Base-by-base conservation (phyloP, 495 filamentous ascomycete genomes). In the Xylaria curta region DNA sequence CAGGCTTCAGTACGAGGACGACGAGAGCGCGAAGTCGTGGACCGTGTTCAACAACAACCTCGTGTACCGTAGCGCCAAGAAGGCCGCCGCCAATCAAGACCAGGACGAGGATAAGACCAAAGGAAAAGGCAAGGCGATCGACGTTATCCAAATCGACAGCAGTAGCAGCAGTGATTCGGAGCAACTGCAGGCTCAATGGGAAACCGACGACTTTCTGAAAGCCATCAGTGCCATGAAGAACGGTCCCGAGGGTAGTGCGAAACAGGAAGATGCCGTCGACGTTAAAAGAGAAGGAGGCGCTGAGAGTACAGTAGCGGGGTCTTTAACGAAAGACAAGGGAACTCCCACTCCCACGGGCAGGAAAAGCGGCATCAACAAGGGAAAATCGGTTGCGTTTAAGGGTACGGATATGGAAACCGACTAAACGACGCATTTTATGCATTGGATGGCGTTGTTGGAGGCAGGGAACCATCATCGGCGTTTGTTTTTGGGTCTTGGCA, bases 1-100 rank as follows among this genome's bases (percentile, higher is more conserved):
- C 49, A 74, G 71, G 31, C 78, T 86, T 59, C 78, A 81, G 66
- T 86, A 83, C 77, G 76, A 79, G 51, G 78, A 84, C 65, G 85
- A 86, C 65, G 80, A 85, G 61, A 76, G 76, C 66, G 76, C 81
- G n/a, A 72, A 72, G 47, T 76, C 85, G 3, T 86, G 85, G 85
- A 74, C 70, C 54, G 79, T 80, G 19, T 86, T 83, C 75, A 77
- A 76, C 65, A 78, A 82, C 71, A 78, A 78, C 38, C 74, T 86
- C 40, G 58, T 86, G 12, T 84, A 71, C 75, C 67, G 63, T 40
- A 66, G 13, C 40, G 62, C 51, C 44, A 56, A 42, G 51, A 10
- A 15, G 28, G 60, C 46, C 19, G 56, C 36, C 36, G 47, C 51
- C 58, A n/a, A 62, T 19, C 31, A 63, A 47, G 67, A 19, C 46